A percentile compares a stretch with the other conserved stretches of the same genome.
Conservation (phyloP, 345 rosid genomes). For the Balakata baccata region DNA sequence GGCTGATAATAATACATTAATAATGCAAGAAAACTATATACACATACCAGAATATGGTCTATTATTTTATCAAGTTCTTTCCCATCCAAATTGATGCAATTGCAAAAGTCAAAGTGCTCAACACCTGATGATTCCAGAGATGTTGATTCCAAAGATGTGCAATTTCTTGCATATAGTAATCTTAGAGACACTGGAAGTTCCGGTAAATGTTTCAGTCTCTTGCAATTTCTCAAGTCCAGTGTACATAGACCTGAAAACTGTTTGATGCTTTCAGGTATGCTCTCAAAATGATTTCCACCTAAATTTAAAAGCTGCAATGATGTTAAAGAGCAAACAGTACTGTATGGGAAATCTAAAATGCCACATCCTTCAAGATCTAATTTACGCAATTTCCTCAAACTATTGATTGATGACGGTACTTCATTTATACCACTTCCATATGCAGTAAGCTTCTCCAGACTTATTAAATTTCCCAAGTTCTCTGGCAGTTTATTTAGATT, state of each 20-base stretch:
- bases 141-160: background rate
- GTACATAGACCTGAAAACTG: background rate
- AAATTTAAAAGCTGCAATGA: background rate
- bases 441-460: no score
- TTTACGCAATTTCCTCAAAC: background rate
- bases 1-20: no score
- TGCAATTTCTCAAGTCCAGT: conserved; percentile 5
- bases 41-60: no score
- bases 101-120: no score
- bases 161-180: background rate
- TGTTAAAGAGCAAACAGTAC: background rate
- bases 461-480: no score
- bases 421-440: no score
- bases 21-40: no score
- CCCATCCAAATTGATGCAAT: no score
- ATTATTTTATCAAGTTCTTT: no score
- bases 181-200: background rate
- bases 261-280: conserved; percentile 14
- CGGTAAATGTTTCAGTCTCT: conserved; percentile 4
- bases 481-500: no score
- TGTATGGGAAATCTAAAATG: background rate
- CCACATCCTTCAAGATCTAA: background rate
- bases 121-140: background rate
- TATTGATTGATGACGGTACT: no score
- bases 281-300: background rate